These are phyloP conservation scores for Pseudotsuga menziesii DNA, from an alignment of 75 land plant genomes.

Conservation along the genomic window DNA sequence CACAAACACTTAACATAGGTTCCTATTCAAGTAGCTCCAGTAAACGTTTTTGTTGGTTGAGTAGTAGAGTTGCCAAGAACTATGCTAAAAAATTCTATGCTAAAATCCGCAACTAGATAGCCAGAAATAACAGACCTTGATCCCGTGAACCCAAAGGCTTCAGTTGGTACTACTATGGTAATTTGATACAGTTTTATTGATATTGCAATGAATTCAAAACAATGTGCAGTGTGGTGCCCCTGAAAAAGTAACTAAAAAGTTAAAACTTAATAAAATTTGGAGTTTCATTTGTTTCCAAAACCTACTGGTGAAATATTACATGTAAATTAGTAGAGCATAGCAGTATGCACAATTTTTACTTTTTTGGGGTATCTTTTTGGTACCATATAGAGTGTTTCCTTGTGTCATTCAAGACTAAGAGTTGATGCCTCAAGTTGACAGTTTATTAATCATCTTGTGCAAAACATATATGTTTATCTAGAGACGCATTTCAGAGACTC, in stretches of 20 bases:
- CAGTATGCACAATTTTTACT: too few relatives aligned
- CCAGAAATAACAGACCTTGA: constrained; percentile 22
- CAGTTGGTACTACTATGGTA: constrained; percentile 22
- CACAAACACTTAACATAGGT: constrained; percentile 13
- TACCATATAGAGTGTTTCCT: not conserved
- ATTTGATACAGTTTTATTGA: too few relatives aligned
- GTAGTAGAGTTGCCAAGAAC: constrained; percentile 27
- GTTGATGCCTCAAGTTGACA: not conserved
- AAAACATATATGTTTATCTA: not conserved
- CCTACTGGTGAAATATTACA: too few relatives aligned
- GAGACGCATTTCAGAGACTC: not conserved
- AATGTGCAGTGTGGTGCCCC: too few relatives aligned
- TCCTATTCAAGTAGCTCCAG: constrained; percentile 23
- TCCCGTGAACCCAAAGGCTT: constrained; percentile 34
- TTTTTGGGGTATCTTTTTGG: too few relatives aligned
- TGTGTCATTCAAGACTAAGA: not conserved
- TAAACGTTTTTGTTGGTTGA: not conserved
- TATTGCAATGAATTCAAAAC: too few relatives aligned
- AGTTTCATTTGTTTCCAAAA: too few relatives aligned
- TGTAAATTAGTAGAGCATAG: too few relatives aligned
- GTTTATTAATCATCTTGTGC: too few relatives aligned
- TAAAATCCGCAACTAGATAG: too few relatives aligned
- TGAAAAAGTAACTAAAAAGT: too few relatives aligned
- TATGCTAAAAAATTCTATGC: not conserved
- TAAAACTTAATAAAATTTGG: too few relatives aligned